Conservation (phyloP, 495 filamentous ascomycete genomes). For the Aspergillus wentii region DNA sequence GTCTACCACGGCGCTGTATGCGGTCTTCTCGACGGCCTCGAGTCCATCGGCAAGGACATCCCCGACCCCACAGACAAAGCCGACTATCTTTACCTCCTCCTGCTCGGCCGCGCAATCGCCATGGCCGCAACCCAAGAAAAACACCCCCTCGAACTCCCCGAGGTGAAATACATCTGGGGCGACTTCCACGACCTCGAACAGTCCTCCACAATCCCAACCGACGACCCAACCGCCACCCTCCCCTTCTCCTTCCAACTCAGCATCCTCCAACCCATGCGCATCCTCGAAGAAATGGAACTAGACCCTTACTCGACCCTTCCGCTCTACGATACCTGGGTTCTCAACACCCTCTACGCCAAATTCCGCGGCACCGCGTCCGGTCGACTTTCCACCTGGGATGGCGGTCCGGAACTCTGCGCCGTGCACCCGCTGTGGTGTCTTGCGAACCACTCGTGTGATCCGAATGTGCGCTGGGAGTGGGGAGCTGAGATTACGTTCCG, state of each 20-base stretch:
- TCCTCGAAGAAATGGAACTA: slow-evolving; percentile 87
- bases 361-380: slow-evolving; percentile 91
- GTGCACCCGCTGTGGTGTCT: slow-evolving; percentile 72
- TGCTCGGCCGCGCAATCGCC: slow-evolving; percentile 74
- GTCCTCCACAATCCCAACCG: slow-evolving; percentile 3
- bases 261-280: slow-evolving; percentile 74
- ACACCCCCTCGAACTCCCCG: slow-evolving; percentile 77
- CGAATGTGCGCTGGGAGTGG: slow-evolving; percentile 94
- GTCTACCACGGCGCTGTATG: slow-evolving; percentile 85
- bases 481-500: slow-evolving; percentile 73
- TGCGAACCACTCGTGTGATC: slow-evolving; percentile 92
- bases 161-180: slow-evolving; percentile 95
- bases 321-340: slow-evolving; percentile 80
- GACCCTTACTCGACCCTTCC: slow-evolving; percentile 67
- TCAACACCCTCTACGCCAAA: slow-evolving; percentile 90
- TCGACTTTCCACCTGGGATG: slow-evolving; percentile 63
- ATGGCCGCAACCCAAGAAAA: slow-evolving; percentile 77
- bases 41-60: slow-evolving; percentile 75
- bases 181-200: slow-evolving; percentile 48
- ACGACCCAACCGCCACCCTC: slow-evolving; percentile 37
- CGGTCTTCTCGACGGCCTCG: slow-evolving; percentile 66
- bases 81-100: slow-evolving; percentile 73
- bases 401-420: slow-evolving; percentile 74
- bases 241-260: slow-evolving; percentile 88
- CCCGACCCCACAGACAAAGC: slow-evolving; percentile 62